These are phyloP conservation scores for Pseudisothecium myosuroides DNA, from an alignment of 225 moss, liverwort and hornwort species.

Conservation along the genomic window DNA sequence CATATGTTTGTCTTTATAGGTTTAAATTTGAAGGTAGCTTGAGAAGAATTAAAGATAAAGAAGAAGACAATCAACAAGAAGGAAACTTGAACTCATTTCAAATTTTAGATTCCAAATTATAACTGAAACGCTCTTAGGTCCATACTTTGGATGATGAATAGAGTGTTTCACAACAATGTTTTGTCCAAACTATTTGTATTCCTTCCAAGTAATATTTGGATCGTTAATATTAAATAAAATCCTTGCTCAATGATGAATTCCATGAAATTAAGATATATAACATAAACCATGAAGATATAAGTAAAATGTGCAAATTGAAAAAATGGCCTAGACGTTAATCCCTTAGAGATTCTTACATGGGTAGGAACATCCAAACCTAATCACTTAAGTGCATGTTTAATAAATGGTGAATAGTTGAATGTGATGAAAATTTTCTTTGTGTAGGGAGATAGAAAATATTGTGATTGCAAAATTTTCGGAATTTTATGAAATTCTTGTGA, in stretches of 20 bases:
- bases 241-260: neutral
- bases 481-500: no score
- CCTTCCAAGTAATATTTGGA: accelerated
- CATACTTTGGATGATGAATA: neutral
- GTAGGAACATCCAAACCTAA: no score
- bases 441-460: no score
- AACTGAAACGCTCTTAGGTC: accelerated
- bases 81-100: neutral
- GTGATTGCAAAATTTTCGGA: no score
- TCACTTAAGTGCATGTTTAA: no score
- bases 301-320: neutral
- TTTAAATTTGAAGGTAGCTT: neutral
- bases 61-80: accelerated
- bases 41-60: neutral
- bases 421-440: no score
- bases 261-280: neutral
- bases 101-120: neutral
- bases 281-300: neutral
- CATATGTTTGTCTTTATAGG: accelerated
- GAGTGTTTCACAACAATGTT: neutral
- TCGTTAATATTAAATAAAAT: neutral
- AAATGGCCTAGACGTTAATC: accelerated
- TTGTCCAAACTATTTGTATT: neutral
- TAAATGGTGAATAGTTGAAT: no score
- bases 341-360: neutral